Percentiles rank a stretch among this genome's conserved stretches.
Evolutionary conservation across 257 asterid genomes (phyloP).

Genomic region (Solanum rostratum): DNA sequence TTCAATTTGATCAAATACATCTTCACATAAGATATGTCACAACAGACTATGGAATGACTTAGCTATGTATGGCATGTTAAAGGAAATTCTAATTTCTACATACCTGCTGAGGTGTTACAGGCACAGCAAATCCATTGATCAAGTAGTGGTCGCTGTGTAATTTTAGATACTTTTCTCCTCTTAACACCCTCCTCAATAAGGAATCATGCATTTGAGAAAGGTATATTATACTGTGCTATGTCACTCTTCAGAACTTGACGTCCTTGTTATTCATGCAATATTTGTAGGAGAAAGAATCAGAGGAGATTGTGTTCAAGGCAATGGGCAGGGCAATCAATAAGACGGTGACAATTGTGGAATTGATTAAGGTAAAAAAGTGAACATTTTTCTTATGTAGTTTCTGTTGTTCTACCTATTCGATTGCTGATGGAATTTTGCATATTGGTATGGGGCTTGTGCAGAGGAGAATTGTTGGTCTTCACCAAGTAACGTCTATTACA

Average conservation of each 20-base stretch:
- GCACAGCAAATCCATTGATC: no score
- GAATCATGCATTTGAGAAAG: no score
- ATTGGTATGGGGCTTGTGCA: conserved; percentile 4
- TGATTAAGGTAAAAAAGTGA: conserved; percentile 34
- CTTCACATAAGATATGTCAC: no score
- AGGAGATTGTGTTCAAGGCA: conserved; percentile 54
- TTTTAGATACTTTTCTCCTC: no score
- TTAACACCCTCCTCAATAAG: no score
- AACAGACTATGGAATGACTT: no score
- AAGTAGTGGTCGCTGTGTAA: no score
- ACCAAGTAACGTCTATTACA: conserved; percentile 70
- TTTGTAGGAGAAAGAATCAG: conserved; percentile 51
- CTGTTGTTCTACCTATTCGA: not conserved
- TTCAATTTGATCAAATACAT: no score
- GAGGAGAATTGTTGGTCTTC: conserved; percentile 98
- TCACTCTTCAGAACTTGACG: not conserved
- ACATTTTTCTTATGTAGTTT: not conserved
- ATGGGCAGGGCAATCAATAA: conserved; percentile 77
- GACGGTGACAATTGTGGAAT: conserved; percentile 52
- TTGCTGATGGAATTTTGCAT: conserved; percentile 11
- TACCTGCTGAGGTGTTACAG: no score
- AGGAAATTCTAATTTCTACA: no score
- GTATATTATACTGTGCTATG: not conserved
- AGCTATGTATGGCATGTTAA: no score
- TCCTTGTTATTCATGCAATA: not conserved